Conservation (phyloP, 2,329 filamentous ascomycete genomes). For the Capronia coronata region DNA sequence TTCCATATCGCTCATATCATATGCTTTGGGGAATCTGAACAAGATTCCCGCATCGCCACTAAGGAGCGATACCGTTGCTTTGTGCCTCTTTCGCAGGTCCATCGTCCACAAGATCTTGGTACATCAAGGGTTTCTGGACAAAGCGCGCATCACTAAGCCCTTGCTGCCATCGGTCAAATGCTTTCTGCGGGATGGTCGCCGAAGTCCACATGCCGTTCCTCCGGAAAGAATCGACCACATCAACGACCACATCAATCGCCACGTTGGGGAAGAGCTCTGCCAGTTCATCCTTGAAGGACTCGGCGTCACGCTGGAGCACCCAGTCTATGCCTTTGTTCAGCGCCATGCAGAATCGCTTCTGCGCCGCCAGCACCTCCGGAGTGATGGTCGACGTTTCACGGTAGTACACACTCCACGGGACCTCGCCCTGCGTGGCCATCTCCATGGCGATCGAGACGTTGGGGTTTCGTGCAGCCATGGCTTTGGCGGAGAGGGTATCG, state of each 20-base stretch:
- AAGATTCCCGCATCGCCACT: too few species aligned
- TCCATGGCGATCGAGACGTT: conserved; percentile 15
- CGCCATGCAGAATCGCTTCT: conserved; percentile 15
- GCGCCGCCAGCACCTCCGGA: conserved; percentile 7
- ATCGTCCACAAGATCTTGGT: conserved; percentile 9
- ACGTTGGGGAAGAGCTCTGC: conserved; percentile 13
- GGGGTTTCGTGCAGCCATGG: conserved; percentile 5
- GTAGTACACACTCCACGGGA: conserved; percentile 21
- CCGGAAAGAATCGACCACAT: conserved; percentile 9
- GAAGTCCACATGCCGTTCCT: conserved; percentile 14
- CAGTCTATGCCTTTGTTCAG: conserved; percentile 10
- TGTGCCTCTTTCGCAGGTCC: conserved; percentile 9
- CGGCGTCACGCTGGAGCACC: conserved; percentile 11
- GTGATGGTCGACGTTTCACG: conserved; percentile 12
- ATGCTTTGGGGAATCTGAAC: too few species aligned
- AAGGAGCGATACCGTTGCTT: neutral
- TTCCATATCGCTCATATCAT: too few species aligned
- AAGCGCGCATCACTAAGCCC: conserved; percentile 11
- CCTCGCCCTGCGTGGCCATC: conserved; percentile 15
- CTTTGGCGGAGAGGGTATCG: conserved; percentile 10
- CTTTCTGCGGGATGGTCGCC: conserved; percentile 4
- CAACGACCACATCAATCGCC: conserved; percentile 9
- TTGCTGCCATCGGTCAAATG: conserved; percentile 15
- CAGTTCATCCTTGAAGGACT: conserved; percentile 9
- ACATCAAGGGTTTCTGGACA: conserved; percentile 7